Conservation (phyloP, 495 filamentous ascomycete genomes). For the Tetracladium marchalianum region DNA sequence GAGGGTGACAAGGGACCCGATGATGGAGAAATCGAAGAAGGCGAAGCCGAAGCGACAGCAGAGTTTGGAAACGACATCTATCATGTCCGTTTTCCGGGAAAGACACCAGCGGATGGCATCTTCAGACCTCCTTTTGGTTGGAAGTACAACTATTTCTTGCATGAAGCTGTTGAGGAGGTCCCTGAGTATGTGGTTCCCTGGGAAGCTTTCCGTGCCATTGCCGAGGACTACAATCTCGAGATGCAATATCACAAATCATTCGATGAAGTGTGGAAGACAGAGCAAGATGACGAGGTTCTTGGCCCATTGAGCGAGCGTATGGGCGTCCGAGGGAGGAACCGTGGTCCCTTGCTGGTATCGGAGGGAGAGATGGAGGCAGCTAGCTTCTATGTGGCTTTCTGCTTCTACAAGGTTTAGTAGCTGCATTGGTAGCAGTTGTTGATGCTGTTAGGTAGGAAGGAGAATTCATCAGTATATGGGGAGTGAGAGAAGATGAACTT, state of each 20-base stretch:
- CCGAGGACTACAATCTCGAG: conserved; percentile 94
- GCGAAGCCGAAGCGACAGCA: conserved; percentile 43
- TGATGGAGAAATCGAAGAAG: conserved; percentile 41
- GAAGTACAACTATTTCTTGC: conserved; percentile 93
- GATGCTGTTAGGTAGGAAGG: too few species aligned
- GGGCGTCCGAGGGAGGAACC: conserved; percentile 69
- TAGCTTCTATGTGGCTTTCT: conserved; percentile 84
- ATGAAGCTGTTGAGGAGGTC: conserved; percentile 91
- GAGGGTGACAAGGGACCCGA: conserved; percentile 19
- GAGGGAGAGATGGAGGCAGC: conserved; percentile 84
- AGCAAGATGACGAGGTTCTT: conserved; percentile 70
- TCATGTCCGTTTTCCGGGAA: conserved; percentile 72
- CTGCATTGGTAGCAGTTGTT: too few species aligned
- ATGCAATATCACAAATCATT: conserved; percentile 86
- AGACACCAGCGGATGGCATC: conserved; percentile 66
- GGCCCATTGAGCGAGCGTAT: conserved; percentile 84
- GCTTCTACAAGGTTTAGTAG: conserved; percentile 84
- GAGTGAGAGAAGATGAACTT: too few species aligned
- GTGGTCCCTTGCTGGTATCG: conserved; percentile 57
- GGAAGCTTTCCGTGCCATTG: conserved; percentile 90
- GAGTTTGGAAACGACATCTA: conserved; percentile 94
- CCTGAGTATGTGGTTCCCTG: conserved; percentile 98
- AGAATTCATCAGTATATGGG: too few species aligned
- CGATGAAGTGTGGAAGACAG: conserved; percentile 78
- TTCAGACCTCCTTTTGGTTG: conserved; percentile 95